Conservation (phyloP, 345 rosid genomes). For the Bruguiera parviflora region DNA sequence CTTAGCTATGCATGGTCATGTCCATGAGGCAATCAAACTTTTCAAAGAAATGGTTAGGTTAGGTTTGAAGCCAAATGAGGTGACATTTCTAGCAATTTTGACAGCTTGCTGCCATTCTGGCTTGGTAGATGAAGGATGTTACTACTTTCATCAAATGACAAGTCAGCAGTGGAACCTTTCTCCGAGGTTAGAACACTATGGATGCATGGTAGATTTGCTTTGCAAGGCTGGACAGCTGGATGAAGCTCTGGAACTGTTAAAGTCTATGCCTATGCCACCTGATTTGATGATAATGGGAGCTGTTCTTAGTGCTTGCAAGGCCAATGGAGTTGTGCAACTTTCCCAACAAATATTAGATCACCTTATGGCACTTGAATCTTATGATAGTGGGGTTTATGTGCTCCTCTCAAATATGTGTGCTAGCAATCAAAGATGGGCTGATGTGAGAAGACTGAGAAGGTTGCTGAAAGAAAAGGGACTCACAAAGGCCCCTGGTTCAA, state of each 20-base stretch:
- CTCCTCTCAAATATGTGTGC: slow-evolving; percentile 43
- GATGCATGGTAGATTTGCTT: slow-evolving; percentile 25
- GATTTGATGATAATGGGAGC: slow-evolving; percentile 49
- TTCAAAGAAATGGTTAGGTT: slow-evolving; percentile 37
- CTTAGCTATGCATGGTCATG: slow-evolving; percentile 44
- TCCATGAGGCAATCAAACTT: slow-evolving; percentile 25
- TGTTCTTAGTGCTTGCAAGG: slow-evolving; percentile 45
- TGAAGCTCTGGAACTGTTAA: slow-evolving; percentile 36
- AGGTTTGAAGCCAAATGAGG: slow-evolving; percentile 39
- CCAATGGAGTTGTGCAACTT: slow-evolving; percentile 27
- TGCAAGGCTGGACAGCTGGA: slow-evolving; percentile 45
- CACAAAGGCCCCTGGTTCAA: slow-evolving; percentile 33
- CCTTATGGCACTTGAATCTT: slow-evolving; percentile 28
- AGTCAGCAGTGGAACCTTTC: slow-evolving; percentile 25
- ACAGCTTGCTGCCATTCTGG: slow-evolving; percentile 37
- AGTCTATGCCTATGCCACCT: slow-evolving; percentile 36
- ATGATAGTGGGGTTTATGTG: slow-evolving; percentile 37
- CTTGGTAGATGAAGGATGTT: slow-evolving; percentile 41
- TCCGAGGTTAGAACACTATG: slow-evolving; percentile 43
- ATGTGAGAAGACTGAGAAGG: slow-evolving; percentile 35
- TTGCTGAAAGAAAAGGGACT: slow-evolving; percentile 40
- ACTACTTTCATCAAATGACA: slow-evolving; percentile 34
- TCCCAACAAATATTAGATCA: slow-evolving; percentile 28
- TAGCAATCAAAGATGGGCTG: slow-evolving; percentile 41
- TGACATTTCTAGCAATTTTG: slow-evolving; percentile 44